Percentiles rank a stretch among this genome's conserved stretches.
Conservation (phyloP, 108 stramenopile genomes). For the Parietichytrium sp. region DNA sequence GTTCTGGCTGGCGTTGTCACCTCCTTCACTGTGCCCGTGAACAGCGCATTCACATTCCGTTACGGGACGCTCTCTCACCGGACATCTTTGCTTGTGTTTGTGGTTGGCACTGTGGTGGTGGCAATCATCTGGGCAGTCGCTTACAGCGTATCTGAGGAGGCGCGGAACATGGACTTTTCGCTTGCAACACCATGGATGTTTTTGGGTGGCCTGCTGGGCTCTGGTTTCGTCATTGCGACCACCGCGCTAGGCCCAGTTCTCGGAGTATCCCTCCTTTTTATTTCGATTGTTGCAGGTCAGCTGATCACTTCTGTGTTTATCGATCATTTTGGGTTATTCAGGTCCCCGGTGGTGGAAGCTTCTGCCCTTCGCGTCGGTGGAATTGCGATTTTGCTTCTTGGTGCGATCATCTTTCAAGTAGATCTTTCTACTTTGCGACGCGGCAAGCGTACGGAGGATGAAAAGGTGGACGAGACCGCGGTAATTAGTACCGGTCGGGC, state of each 20-base stretch:
- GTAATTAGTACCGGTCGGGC: too few relatives aligned
- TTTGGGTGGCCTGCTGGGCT: background rate
- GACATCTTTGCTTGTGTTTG: background rate
- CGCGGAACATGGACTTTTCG: background rate
- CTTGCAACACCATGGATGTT: background rate
- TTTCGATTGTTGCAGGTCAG: background rate
- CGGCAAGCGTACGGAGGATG: too few relatives aligned
- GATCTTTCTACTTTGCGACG: too few relatives aligned
- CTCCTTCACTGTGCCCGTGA: constrained; percentile 1
- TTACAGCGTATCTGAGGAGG: background rate
- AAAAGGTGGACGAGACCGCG: too few relatives aligned
- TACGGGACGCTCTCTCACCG: background rate
- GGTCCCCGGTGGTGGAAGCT: background rate
- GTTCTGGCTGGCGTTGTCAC: background rate
- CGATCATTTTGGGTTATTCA: background rate
- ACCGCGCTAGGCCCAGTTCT: background rate
- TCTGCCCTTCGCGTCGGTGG: background rate
- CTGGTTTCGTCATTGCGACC: background rate
- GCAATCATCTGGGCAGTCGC: background rate
- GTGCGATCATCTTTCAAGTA: background rate
- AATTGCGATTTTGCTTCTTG: background rate
- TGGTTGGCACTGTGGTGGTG: background rate
- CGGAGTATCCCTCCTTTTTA: background rate
- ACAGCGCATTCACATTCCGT: background rate
- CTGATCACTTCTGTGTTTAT: constrained; percentile 24